Base-by-base conservation (phyloP, 2,329 filamentous ascomycete species). In the Venturia carpophila region DNA sequence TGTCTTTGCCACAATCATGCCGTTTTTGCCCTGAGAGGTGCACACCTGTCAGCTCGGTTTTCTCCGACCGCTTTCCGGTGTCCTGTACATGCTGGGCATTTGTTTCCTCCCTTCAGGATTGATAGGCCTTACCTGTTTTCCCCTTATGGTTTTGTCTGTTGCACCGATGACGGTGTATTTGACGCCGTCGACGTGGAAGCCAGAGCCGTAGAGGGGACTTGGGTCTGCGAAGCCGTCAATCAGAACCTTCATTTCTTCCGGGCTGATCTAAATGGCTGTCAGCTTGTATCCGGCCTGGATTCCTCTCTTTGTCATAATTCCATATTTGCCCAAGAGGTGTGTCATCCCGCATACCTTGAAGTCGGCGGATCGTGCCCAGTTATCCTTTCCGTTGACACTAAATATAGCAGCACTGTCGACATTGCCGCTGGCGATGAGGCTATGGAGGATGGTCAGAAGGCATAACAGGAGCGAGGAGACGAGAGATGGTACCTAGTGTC, bases 291-390 rank as follows among this genome's bases (percentile, higher is more conserved):
- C 60, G 17, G 24, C 39, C 42, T 43, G 37, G 11, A 5, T 34
- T 24, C 3, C 21, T 30, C 49, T 19, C 37, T 15, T 30, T 47
- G 19, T n/a, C 63, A 17, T 55, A 49, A 21, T 43, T 34, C 61
- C 66, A 64, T 71, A 78, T 66, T 83, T 78, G 34, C 21, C 30
- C n/a, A 9, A n/a, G 11, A 30, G 15, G 39, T 60, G 37, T 65
- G 24, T 62, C 55, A 62, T 64, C 17, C 24, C 66, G 75, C 79
- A 76, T 87, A 96, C 91, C 75, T 82, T 79, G 80, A 96, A 96
- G 70, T 82, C 94, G 87, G 68, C 90, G 92, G 75, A 97, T 88
- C 82, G 96, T 89, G 70, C 94, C 75, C 76, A 96, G 68, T 96
- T 73, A 67, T 79, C 77, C 71, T 78, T 77, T 72, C 78, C 78